Evolutionary conservation across 2,329 filamentous ascomycete genomes (phyloP).

Genomic region (Venturia oleaginea): DNA sequence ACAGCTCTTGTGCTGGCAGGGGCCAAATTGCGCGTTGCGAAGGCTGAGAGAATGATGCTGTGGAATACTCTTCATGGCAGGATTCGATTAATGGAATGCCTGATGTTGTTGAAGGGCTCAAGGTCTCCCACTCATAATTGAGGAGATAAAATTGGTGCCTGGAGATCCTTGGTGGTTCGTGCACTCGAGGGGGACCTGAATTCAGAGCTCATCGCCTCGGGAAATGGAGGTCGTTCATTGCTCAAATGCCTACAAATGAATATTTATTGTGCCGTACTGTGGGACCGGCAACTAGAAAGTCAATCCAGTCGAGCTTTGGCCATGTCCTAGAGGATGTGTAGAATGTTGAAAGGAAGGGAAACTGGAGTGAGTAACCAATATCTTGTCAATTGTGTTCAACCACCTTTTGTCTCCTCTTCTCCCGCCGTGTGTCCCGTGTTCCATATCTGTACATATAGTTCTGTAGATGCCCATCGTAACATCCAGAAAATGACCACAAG

Average conservation of each 20-base stretch:
- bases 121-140: background rate
- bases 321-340: too few relatives aligned
- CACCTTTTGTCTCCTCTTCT: background rate
- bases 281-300: too few relatives aligned
- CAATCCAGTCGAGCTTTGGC: too few relatives aligned
- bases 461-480: background rate
- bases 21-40: background rate
- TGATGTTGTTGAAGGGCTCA: background rate
- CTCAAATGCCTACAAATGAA: background rate
- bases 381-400: background rate
- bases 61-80: background rate
- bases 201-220: too few relatives aligned
- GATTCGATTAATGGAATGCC: background rate
- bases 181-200: background rate
- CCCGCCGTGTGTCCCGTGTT: background rate
- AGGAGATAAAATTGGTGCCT: background rate
- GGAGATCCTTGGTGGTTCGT: background rate
- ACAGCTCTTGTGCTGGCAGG: background rate
- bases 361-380: background rate
- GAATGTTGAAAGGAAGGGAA: too few relatives aligned
- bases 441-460: background rate
- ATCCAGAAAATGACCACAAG: constrained; percentile 1
- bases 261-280: background rate
- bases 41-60: background rate
- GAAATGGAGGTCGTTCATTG: too few relatives aligned